Base-by-base conservation (phyloP, 2,329 filamentous ascomycete genomes). In the Pseudopithomyces maydicus region DNA sequence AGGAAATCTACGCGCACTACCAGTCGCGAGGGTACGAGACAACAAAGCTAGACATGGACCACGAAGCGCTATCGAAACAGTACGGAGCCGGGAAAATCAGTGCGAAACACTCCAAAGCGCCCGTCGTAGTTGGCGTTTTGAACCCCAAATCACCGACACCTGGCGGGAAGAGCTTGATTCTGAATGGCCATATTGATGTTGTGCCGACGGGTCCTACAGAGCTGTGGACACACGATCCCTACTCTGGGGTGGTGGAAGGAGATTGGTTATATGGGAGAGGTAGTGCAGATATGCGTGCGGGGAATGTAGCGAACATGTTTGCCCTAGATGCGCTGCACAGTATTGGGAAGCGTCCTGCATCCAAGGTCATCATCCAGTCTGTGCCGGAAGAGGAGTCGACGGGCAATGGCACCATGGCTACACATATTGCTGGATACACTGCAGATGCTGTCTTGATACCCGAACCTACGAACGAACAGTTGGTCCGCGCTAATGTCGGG, bases 141-240 rank as follows among this genome's bases (percentile, higher is more conserved):
- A 52, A 58, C 20, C 58, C 61, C 3, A 57, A 33, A n/a, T 54
- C 44, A 6, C 19, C 35, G 42, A 3, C 52, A 2, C 6, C 29
- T 15, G 32, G 43, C 14, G 38, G 64, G 54, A 41, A 67, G 53
- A 67, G 64, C 33, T 44, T 67, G 11, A 65, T 67, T 6, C 19
- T 67, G 32, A 67, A 67, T 22, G 60, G 61, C 0, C 64, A 67
- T 19, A 63, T 67, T 41, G 64, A 67, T 20, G 60, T 67, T 2
- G 64, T 67, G 14, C 64, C 64, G 2, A 61, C 56, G 11, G 64
- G 64, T 12, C 64, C 64, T 0, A 44, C 45, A 14, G 64, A 65
- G 19, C 47, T 67, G 1, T 67, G 64, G 64, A 64, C 60, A 12
- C 55, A 62, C 22, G 52, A 61, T 17, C 64, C 64, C 1, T 67